Evolutionary conservation across 2,329 filamentous ascomycete species (phyloP), one percentile per base, ranked within the genome.

Genomic region (Fusarium nanum): DNA sequence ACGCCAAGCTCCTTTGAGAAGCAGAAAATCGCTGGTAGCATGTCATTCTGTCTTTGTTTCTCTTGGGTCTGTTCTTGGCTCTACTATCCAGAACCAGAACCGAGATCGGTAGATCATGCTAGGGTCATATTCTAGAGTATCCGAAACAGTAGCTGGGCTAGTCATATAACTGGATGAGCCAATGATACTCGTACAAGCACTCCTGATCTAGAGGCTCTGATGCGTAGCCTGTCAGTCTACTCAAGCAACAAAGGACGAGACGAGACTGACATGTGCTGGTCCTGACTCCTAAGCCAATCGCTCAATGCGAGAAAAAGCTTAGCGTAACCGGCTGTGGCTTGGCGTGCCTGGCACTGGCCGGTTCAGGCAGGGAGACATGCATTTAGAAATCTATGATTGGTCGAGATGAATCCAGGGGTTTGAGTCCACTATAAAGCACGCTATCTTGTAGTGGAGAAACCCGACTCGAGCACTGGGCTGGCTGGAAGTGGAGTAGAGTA

Each of bases 101-200:
- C 49, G 22, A 65, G 54, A 54, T 53, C 60, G 34, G 53, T 27
- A 28, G 34, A 53, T 42, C 18, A 65, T 60, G 46, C 42, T 54
- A 61, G 50, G 25, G 52, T 48, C 44, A n/a, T 25, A 48, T 61
- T 49, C 54, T 60, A 70, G 71, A 64, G 32, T 34, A 45, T 67
- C 48, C 52, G 61, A 70, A 70, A 70, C 67, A 64, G 48, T 59
- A 59, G 50, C 45, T 59, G 48, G 27, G 30, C 45, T 64, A n/a
- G 44, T 44, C n/a, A 56, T 30, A 45, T 32, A 20, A 56, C 8
- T 48, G 13, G 22, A 52, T 50, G 22, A 52, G 20, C 59, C 34
- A 55, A 60, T 55, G 45, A 32, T 12, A 30, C 5, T n/a, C 18
- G n/a, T n/a, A 20, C 48, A 23, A n/a, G 4, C 10, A 28, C 45